Base-by-base conservation (phyloP, 371 early-diverging fungal genomes). In the Lichtheimia ornata region DNA sequence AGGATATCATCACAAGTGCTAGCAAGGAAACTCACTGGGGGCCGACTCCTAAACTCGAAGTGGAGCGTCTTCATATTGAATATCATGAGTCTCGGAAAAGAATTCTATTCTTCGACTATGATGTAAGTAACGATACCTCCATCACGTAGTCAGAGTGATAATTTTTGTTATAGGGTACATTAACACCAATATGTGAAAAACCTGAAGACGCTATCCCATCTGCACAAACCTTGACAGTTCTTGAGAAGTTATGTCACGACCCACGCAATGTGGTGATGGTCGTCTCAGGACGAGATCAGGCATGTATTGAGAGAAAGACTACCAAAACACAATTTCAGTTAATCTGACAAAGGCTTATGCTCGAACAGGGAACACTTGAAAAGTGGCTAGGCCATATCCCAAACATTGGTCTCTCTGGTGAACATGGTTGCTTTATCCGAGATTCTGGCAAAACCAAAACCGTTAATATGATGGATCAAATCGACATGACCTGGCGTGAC, bases 401-500 rank as follows among this genome's bases (percentile, higher is more conserved):
- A 2, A 66, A 86, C 41, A 83, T 97, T 6, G 99, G 98, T 0
- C 79, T 98, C 18, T 88, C 89, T 4, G 95, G 96, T 5, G 98
- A 97, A 71, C 97, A 97, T 69, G 99, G 99, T 7, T 93, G 95
- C 66, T 97, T 96, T 76, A 88, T 73, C 77, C 84, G 88, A 53
- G 94, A 96, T 53, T 94, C 97, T 4, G 70, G 70, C n/a, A 66
- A 66, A 35, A 67, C 83, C 35, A 84, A 83, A 5, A 96, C 96
- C 95, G 83, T 81, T 56, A 84, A 91, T 41, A 81, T 95, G 56
- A 89, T 91, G 1, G 92, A 93, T 57, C 87, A 86, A 42, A 83
- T 92, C 1, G 95, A 97, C 67, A 86, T 90, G 59, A 79, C 83
- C 41, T 98, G 97, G 97, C 86, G 92, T 49, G 91, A 92, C 30